A percentile compares a stretch with the other conserved stretches of the same genome.
Evolutionary conservation across 768 basidiomycete genomes (phyloP).

Genomic region (Lactarius hatsudake): DNA sequence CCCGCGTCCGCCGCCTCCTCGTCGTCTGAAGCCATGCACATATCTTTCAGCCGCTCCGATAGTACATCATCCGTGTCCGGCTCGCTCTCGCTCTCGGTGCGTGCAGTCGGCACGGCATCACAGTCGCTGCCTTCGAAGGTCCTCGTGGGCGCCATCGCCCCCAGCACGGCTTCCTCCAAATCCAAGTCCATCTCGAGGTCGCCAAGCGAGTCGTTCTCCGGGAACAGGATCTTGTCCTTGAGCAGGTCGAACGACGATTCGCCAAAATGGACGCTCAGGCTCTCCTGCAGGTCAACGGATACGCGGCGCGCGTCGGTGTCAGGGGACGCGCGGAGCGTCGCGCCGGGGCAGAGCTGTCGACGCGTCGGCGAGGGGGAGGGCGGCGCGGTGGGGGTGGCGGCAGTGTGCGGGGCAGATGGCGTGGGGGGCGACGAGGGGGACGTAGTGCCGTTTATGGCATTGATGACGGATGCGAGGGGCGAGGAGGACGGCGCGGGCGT

Average conservation of each 20-base stretch:
- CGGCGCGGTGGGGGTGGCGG: slow-evolving; percentile 18
- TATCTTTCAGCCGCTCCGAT: slow-evolving; percentile 21
- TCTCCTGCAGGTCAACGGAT: slow-evolving; percentile 25
- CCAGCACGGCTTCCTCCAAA: background rate
- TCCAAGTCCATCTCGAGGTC: slow-evolving; percentile 22
- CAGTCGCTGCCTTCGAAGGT: background rate
- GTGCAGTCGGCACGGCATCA: background rate
- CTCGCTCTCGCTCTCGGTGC: slow-evolving; percentile 11
- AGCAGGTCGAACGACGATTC: slow-evolving; percentile 28
- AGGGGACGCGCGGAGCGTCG: background rate
- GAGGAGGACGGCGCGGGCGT: slow-evolving; percentile 31
- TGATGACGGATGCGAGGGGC: slow-evolving; percentile 27
- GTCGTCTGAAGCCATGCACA: slow-evolving; percentile 18
- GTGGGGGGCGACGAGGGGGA: slow-evolving; percentile 8
- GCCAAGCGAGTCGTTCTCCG: slow-evolving; percentile 24
- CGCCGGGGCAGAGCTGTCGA: slow-evolving; percentile 4
- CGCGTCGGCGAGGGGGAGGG: slow-evolving; percentile 22
- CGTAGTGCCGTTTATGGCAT: slow-evolving; percentile 23
- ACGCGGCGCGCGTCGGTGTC: slow-evolving; percentile 17
- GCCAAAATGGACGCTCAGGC: slow-evolving; percentile 24
- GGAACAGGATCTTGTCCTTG: slow-evolving; percentile 25
- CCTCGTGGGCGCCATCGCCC: background rate
- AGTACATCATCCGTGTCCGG: slow-evolving; percentile 4
- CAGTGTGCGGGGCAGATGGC: slow-evolving; percentile 17
- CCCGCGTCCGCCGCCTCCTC: background rate